Evolutionary conservation across 495 filamentous ascomycete genomes (phyloP).

Genomic region (Viridothelium virens): DNA sequence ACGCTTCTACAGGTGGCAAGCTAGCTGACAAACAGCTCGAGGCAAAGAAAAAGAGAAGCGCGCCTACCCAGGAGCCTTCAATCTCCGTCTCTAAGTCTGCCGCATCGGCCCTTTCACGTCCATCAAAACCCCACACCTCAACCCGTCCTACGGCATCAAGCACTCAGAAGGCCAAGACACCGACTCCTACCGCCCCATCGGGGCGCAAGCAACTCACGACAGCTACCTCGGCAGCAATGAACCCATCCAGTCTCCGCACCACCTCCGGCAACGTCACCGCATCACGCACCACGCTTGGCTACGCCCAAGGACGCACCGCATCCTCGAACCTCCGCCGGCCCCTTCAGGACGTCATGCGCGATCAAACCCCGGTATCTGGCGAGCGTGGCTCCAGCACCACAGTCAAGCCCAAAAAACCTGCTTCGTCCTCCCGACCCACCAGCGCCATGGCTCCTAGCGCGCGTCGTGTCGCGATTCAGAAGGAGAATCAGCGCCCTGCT

Average conservation of each 20-base stretch:
- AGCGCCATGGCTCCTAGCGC: not conserved
- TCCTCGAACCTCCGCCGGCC: slow-evolving; percentile 42
- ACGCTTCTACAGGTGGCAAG: no score
- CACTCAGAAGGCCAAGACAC: slow-evolving; percentile 37
- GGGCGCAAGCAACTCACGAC: slow-evolving; percentile 38
- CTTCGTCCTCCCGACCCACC: not conserved
- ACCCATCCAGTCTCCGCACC: slow-evolving; percentile 49
- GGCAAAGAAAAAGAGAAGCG: slow-evolving; percentile 40
- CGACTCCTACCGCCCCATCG: slow-evolving; percentile 34
- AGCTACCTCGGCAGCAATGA: slow-evolving; percentile 33
- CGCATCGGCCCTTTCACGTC: slow-evolving; percentile 44
- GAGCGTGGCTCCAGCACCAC: not conserved
- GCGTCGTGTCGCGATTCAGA: not conserved
- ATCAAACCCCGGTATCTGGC: not conserved
- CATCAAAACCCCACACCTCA: slow-evolving; percentile 28
- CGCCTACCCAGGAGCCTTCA: slow-evolving; percentile 27
- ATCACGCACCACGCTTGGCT: slow-evolving; percentile 72
- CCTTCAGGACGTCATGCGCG: not conserved
- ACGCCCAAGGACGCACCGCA: slow-evolving; percentile 63
- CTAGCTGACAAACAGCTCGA: slow-evolving; percentile 13
- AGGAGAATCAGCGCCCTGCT: not conserved
- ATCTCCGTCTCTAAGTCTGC: slow-evolving; percentile 48
- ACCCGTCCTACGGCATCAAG: slow-evolving; percentile 35
- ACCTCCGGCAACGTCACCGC: slow-evolving; percentile 51
- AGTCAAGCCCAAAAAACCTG: not conserved